Evolutionary conservation across 148 eudicot genomes (phyloP), one percentile per base, ranked within the genome.

Genomic region (Talinum fruticosum): DNA sequence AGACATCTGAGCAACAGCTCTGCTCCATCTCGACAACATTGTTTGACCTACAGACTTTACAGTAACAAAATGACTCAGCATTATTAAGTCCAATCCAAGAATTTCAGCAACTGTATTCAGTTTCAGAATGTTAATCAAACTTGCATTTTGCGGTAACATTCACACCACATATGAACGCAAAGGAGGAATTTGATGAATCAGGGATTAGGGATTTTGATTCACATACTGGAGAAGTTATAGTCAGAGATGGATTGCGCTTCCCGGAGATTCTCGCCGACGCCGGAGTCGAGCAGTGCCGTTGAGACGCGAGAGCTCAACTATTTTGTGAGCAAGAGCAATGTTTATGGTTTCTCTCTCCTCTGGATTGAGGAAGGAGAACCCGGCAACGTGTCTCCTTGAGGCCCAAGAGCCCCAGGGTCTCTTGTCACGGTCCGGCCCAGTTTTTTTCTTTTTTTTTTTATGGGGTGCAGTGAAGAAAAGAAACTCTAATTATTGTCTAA

Each of bases 21-120:
- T 87, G 80, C 87, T 77, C 89, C 91, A 93, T 82, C 90, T 77
- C 34, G 92, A 77, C 75, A 85, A 68, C 95, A 90, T 90, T 69
- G 36, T 68, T 4, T 8, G 26, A 78, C 33, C 65, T 79, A 35
- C 35, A 6, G 16, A 74, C 57, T 37, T 53, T 8, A 24, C 30
- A 72, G 21, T n/a, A 0, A 54, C 44, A 38, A 29, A 45, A 38
- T 1, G 13, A 44, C 19, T n/a, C 73, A 12, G 14, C 16, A 26
- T 41, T 24, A 68, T 10, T 44, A 67, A 68, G 21, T 18, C 21
- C 38, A 18, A 32, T 24, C n/a, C 64, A 59, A 59, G 2, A 66
- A 66, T 33, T 32, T 32, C 8, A 66, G 41, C 70, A 4, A 7
- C 67, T 0, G n/a, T 59, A 35, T 26, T 28, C 29, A 8, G 33